Percentiles rank a stretch among this genome's conserved stretches.
Conservation (phyloP, 2,329 filamentous ascomycete species). For the Chrysoporthe cubensis region DNA sequence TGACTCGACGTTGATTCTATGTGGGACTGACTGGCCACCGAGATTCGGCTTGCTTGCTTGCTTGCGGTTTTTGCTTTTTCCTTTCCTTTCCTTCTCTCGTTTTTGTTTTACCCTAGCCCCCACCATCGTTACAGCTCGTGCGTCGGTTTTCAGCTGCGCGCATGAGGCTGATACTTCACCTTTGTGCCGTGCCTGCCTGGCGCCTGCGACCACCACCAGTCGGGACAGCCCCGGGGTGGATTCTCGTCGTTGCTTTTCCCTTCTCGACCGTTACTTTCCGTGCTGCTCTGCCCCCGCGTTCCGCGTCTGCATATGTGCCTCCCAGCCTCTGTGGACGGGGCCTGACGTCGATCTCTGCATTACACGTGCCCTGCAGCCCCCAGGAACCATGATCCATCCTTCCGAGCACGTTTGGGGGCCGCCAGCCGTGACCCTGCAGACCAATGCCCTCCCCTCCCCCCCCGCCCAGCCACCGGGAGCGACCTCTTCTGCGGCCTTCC, state of each 20-base stretch:
- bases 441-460: background rate
- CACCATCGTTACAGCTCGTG: background rate
- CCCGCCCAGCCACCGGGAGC: background rate
- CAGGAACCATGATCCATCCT: background rate
- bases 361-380: background rate
- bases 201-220: background rate
- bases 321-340: background rate
- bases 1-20: background rate
- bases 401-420: background rate
- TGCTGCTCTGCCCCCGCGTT: background rate
- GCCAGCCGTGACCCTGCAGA: background rate
- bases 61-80: background rate
- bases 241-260: background rate
- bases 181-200: background rate
- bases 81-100: background rate
- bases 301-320: background rate
- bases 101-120: background rate
- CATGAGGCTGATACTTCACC: background rate
- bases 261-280: too few species aligned
- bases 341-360: background rate
- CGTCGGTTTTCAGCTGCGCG: background rate
- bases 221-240: background rate
- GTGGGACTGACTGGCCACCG: too few species aligned
- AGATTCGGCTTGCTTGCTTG: too few species aligned
- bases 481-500: background rate